Evolutionary conservation across 2,329 filamentous ascomycete species (phyloP).

Genomic region (Paecilomyces niveus): DNA sequence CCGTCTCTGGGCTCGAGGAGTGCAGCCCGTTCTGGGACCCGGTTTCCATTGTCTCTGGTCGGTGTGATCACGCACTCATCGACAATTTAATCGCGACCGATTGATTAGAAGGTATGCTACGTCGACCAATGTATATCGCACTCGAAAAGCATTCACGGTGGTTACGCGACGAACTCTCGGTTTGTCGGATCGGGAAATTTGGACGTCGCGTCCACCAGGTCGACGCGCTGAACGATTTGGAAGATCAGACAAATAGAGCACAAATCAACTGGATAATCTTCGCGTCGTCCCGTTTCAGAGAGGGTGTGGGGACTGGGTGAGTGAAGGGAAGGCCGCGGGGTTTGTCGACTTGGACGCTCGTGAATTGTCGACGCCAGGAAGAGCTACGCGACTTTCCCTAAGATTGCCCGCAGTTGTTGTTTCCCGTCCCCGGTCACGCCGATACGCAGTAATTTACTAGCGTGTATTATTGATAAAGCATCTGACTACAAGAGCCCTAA

Average conservation of each 20-base stretch:
- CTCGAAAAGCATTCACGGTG: background rate
- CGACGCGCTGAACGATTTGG: background rate
- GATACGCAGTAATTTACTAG: background rate
- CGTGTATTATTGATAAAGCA: background rate
- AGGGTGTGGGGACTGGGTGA: background rate
- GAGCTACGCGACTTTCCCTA: background rate
- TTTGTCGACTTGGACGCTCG: background rate
- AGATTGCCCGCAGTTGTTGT: background rate
- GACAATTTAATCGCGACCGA: background rate
- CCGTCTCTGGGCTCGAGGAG: background rate
- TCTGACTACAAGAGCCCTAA: background rate
- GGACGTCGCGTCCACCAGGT: background rate
- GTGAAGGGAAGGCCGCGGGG: background rate
- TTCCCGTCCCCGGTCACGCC: background rate
- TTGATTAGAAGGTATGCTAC: background rate
- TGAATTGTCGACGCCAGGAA: background rate
- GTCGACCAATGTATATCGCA: background rate
- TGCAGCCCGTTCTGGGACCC: constrained; percentile 1
- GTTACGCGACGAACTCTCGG: background rate
- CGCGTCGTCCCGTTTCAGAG: background rate
- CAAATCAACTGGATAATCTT: background rate
- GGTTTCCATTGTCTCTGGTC: constrained; percentile 1
- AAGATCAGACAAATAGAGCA: background rate
- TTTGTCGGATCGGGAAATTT: background rate
- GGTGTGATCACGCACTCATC: background rate